phyloP scores from a whole-genome alignment of 106 monocot genomes.

The Posidonia australis region DNA sequence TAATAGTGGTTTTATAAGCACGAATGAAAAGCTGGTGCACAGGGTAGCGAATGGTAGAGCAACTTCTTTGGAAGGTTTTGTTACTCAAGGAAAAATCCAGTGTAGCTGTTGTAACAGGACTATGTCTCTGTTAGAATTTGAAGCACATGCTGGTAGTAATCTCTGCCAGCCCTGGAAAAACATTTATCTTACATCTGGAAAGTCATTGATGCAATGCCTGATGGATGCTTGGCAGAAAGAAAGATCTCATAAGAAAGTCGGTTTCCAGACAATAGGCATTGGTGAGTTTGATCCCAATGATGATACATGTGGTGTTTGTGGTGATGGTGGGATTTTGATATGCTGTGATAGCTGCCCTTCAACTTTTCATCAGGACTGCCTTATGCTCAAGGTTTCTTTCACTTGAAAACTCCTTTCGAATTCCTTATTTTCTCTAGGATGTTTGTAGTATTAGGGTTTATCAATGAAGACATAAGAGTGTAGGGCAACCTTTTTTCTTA shows the following conservation, averaged over 20 bases:
- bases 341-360: conserved; percentile 72
- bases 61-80: conserved; percentile 18
- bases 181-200: conserved; percentile 44
- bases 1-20: conserved; percentile 35
- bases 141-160: conserved; percentile 37
- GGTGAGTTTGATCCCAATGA: conserved; percentile 47
- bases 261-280: conserved; percentile 14
- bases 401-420: too few relatives aligned
- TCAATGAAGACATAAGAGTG: too few relatives aligned
- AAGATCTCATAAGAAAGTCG: conserved; percentile 19
- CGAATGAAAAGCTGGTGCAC: conserved; percentile 37
- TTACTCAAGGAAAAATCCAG: conserved; percentile 29
- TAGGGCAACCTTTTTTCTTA: too few relatives aligned
- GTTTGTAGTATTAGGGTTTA: too few relatives aligned
- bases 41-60: conserved; percentile 21
- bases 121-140: conserved; percentile 30
- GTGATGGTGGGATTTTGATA: conserved; percentile 59
- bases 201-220: conserved; percentile 38
- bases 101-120: conserved; percentile 45
- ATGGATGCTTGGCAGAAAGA: conserved; percentile 43
- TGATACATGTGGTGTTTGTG: conserved; percentile 71
- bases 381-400: conserved; percentile 49
- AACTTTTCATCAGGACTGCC: conserved; percentile 66
- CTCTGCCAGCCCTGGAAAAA: conserved; percentile 35
- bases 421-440: too few relatives aligned